These are phyloP conservation scores for Trametes meyenii DNA, from an alignment of 768 basidiomycete genomes.

Conservation along the genomic window DNA sequence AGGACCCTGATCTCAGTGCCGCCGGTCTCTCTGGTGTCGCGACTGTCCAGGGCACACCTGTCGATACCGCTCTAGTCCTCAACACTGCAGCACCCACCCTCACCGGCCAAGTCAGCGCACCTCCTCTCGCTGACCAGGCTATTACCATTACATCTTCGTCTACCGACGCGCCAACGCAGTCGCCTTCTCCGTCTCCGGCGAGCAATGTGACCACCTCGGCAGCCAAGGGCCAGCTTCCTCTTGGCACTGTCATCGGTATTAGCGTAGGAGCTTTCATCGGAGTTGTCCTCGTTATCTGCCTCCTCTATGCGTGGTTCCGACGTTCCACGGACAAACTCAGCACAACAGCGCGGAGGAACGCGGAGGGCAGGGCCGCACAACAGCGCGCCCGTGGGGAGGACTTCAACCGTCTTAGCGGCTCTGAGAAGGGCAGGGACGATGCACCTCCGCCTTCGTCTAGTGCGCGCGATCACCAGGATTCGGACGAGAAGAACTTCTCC, in stretches of 20 bases:
- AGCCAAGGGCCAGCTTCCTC: constrained; percentile 22
- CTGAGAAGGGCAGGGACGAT: constrained; percentile 52
- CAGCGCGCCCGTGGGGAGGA: constrained; percentile 47
- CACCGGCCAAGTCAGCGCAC: not conserved
- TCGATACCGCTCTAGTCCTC: not conserved
- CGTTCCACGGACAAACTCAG: constrained; percentile 45
- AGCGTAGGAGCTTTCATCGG: constrained; percentile 62
- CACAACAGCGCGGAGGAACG: constrained; percentile 32
- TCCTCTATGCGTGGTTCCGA: constrained; percentile 58
- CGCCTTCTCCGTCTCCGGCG: constrained; percentile 1
- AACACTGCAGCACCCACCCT: constrained; percentile 4
- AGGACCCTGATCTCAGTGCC: not conserved
- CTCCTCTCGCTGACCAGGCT: not conserved
- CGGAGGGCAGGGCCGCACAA: constrained; percentile 45
- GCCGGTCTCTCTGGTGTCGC: constrained; percentile 4
- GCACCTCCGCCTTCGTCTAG: constrained; percentile 23
- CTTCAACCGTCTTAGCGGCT: constrained; percentile 63
- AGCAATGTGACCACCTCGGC: constrained; percentile 7
- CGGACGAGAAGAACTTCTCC: constrained; percentile 34
- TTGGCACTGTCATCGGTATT: constrained; percentile 60
- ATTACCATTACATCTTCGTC: constrained; percentile 4
- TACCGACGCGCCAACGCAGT: constrained; percentile 6
- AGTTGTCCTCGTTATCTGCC: constrained; percentile 51
- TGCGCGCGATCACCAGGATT: constrained; percentile 21
- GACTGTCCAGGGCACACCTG: not conserved